Base-by-base conservation (phyloP, 495 filamentous ascomycete genomes). In the Aspergillus biplanus region DNA sequence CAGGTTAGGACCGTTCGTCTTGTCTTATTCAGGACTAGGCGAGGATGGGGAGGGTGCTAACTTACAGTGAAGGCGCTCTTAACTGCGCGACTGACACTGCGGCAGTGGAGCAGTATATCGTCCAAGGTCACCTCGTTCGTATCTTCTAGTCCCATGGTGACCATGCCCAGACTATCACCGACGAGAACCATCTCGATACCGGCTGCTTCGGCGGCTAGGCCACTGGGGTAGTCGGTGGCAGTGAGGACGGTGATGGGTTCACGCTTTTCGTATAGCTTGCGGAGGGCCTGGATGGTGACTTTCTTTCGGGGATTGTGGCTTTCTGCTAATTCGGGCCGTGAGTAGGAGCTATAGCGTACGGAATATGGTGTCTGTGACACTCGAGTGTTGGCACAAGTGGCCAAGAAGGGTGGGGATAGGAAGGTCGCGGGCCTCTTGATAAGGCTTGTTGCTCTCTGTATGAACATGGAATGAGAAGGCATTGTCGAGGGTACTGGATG, bases 81-180 rank as follows among this genome's bases (percentile, higher is more conserved):
- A 49, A 88, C 89, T 33, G 90, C 96, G 9, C 95, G 85, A 39
- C 91, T 85, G 27, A 99, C 96, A 47, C 92, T 94, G 66, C 92
- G 87, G 76, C 93, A 97, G 75, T 98, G 95, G 68, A 98, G 76
- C 52, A 98, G 75, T 93, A 99, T 98, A 68, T 98, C 93, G 52
- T 97, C 91, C 58, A 96, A 80, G 21, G 89, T 65, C 7, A 97
- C 86, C 71, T 96, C 92, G 65, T 87, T 94, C 3, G 93, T 97
- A 73, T 97, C 95, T 65, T 96, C 87, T 92, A 98, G 92, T 31
- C 96, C 96, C 61, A 99, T 76, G 7, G 92, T 93, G 1, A 99
- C 96, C 96, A 99, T 99, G 35, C 95, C 96, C 67, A 99, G 77
- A 68, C 93, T 97, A 79, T 99, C 96, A 33, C 96, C 96, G 6